Evolutionary conservation across 2,329 filamentous ascomycete genomes (phyloP).

Genomic region (Paecilomyces variotii): DNA sequence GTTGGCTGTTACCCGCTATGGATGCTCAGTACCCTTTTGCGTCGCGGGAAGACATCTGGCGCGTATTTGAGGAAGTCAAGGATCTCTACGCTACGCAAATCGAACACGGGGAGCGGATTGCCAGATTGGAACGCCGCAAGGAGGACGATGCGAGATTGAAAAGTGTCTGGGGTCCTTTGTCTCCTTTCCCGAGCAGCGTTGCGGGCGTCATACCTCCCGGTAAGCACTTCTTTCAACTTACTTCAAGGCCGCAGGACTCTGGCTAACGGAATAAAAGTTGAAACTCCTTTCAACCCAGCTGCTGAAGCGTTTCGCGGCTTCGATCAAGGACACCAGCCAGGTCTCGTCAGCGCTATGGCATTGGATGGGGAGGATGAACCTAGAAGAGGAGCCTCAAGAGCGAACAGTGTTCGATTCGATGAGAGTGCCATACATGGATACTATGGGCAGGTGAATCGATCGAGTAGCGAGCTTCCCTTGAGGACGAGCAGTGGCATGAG

Average conservation of each 20-base stretch:
- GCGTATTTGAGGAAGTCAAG: conserved; percentile 54
- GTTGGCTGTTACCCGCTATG: conserved; percentile 35
- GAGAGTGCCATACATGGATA: conserved; percentile 89
- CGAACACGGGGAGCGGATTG: conserved; percentile 54
- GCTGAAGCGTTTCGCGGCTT: conserved; percentile 83
- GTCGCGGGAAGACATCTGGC: conserved; percentile 58
- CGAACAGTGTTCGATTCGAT: conserved; percentile 96
- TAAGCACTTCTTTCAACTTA: conserved; percentile 36
- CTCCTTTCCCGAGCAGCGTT: conserved; percentile 80
- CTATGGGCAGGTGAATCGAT: conserved; percentile 74
- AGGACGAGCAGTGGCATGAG: conserved; percentile 74
- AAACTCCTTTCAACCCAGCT: conserved; percentile 69
- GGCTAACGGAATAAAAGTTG: conserved; percentile 24
- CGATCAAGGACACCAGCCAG: conserved; percentile 72
- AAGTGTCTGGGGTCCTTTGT: conserved; percentile 77
- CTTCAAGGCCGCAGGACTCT: not conserved
- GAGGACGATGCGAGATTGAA: conserved; percentile 61
- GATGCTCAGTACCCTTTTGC: conserved; percentile 58
- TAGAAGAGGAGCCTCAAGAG: conserved; percentile 78
- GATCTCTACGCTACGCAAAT: conserved; percentile 53
- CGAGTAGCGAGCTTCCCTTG: conserved; percentile 73
- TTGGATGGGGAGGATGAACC: conserved; percentile 81
- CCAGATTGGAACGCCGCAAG: conserved; percentile 53
- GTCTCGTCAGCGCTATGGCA: conserved; percentile 70
- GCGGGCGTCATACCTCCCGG: conserved; percentile 81